phyloP scores from a whole-genome alignment of 2,329 filamentous ascomycete species.

The Penicillium sp. region DNA sequence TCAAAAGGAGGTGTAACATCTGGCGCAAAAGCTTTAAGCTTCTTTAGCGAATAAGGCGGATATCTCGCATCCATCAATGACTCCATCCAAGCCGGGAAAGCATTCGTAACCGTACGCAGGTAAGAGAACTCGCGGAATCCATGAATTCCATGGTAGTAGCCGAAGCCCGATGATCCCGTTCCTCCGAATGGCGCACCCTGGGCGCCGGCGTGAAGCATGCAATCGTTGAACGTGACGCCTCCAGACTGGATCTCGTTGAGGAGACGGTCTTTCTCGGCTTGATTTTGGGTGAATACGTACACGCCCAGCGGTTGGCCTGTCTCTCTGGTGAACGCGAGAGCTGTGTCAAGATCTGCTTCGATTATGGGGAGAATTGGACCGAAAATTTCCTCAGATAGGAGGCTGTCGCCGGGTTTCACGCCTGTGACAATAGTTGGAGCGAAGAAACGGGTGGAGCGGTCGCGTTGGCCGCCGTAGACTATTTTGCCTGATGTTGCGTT shows the following conservation, averaged over 20 bases:
- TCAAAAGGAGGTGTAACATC: conserved; percentile 13
- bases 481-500: conserved; percentile 39
- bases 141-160: conserved; percentile 52
- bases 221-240: conserved; percentile 55
- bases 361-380: conserved; percentile 47
- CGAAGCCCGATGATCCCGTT: conserved; percentile 51
- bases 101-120: conserved; percentile 24
- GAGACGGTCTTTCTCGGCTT: conserved; percentile 36
- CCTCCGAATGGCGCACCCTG: conserved; percentile 52
- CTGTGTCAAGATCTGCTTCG: conserved; percentile 28
- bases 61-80: conserved; percentile 15
- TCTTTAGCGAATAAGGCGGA: conserved; percentile 18
- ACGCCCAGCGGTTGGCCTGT: conserved; percentile 39
- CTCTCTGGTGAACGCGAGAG: conserved; percentile 25
- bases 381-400: conserved; percentile 50
- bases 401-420: conserved; percentile 37
- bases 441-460: conserved; percentile 33
- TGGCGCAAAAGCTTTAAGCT: conserved; percentile 12
- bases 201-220: conserved; percentile 46
- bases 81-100: conserved; percentile 20
- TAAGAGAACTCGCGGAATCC: conserved; percentile 46
- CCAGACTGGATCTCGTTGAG: conserved; percentile 44
- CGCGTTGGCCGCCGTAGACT: conserved; percentile 35
- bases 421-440: conserved; percentile 42
- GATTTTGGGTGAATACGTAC: conserved; percentile 43